These are phyloP conservation scores for Rhizopus microsporus DNA, from an alignment of 371 early-diverging fungal species.

Conservation along the genomic window DNA sequence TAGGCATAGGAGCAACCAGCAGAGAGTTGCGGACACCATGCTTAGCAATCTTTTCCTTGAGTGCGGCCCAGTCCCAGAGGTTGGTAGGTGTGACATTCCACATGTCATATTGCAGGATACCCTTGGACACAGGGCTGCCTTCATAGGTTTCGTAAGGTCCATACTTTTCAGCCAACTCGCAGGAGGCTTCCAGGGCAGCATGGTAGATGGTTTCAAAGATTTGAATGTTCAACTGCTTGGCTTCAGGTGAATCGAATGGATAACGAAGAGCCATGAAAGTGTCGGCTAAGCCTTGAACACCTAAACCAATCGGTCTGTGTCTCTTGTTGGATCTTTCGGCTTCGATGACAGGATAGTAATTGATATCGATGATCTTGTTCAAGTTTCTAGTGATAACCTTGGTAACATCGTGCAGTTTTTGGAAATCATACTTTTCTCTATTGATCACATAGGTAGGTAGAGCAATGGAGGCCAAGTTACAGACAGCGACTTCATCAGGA, in stretches of 20 bases:
- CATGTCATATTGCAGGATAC: conserved; percentile 95
- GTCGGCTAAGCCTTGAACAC: conserved; percentile 99
- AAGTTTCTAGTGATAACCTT: conserved; percentile 90
- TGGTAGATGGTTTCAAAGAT: conserved; percentile 99
- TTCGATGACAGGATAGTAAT: conserved; percentile 95
- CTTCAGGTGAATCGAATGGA: conserved; percentile 94
- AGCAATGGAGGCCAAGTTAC: conserved; percentile 97
- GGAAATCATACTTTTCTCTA: conserved; percentile 52
- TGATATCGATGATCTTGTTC: conserved; percentile 97
- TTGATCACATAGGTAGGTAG: conserved; percentile 87
- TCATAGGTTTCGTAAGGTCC: conserved; percentile 92
- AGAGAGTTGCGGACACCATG: conserved; percentile 96
- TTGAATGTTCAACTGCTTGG: conserved; percentile 81
- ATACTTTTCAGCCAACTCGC: conserved; percentile 79
- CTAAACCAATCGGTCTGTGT: conserved; percentile 97
- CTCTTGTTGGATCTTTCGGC: conserved; percentile 86
- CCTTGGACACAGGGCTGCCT: conserved; percentile 92
- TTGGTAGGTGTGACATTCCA: conserved; percentile 81
- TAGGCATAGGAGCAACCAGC: conserved; percentile 98
- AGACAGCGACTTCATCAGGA: conserved; percentile 97
- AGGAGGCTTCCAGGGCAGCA: conserved; percentile 93
- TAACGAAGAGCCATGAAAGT: conserved; percentile 91
- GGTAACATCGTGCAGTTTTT: conserved; percentile 63
- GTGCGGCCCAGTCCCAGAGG: conserved; percentile 88
- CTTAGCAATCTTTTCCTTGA: conserved; percentile 81